These are phyloP conservation scores for Cladobotryum mycophilum DNA, from an alignment of 2,329 filamentous ascomycete genomes.

Conservation along the genomic window DNA sequence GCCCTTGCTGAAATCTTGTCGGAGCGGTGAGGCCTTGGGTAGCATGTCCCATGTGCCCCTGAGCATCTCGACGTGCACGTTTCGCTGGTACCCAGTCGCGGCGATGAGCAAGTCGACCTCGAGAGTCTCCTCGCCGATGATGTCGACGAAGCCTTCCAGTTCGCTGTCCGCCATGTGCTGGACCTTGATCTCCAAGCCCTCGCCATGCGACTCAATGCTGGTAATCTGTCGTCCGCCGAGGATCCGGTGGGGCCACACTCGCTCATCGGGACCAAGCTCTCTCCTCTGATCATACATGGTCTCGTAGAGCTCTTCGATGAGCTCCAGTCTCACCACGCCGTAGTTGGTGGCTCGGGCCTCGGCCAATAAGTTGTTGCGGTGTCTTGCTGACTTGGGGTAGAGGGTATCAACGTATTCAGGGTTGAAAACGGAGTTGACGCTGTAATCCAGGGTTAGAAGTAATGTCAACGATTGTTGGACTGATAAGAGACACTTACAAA, in stretches of 20 bases:
- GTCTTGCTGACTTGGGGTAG: slow-evolving; percentile 58
- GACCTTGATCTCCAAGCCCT: slow-evolving; percentile 54
- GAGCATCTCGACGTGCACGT: slow-evolving; percentile 73
- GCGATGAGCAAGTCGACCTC: slow-evolving; percentile 78
- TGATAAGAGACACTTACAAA: slow-evolving; percentile 56
- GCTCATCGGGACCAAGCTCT: slow-evolving; percentile 59
- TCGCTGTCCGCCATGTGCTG: slow-evolving; percentile 38
- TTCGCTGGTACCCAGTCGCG: slow-evolving; percentile 78
- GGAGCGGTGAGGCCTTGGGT: slow-evolving; percentile 38
- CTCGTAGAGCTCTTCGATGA: slow-evolving; percentile 85
- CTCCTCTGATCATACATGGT: slow-evolving; percentile 81
- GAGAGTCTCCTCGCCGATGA: slow-evolving; percentile 49
- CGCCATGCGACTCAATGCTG: slow-evolving; percentile 47
- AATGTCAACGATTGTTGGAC: background rate
- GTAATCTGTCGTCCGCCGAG: slow-evolving; percentile 61
- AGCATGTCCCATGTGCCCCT: slow-evolving; percentile 59
- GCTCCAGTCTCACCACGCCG: slow-evolving; percentile 81
- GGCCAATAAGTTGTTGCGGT: slow-evolving; percentile 54
- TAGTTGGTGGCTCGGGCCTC: slow-evolving; percentile 87
- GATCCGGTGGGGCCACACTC: slow-evolving; percentile 76
- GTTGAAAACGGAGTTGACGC: slow-evolving; percentile 95
- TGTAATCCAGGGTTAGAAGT: slow-evolving; percentile 33
- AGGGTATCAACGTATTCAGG: slow-evolving; percentile 74
- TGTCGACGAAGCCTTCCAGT: slow-evolving; percentile 34
- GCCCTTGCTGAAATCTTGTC: slow-evolving; percentile 26